A percentile compares a stretch with the other conserved stretches of the same genome.
Conservation (phyloP, 495 filamentous ascomycete genomes). For the Wilcoxina mikolae region DNA sequence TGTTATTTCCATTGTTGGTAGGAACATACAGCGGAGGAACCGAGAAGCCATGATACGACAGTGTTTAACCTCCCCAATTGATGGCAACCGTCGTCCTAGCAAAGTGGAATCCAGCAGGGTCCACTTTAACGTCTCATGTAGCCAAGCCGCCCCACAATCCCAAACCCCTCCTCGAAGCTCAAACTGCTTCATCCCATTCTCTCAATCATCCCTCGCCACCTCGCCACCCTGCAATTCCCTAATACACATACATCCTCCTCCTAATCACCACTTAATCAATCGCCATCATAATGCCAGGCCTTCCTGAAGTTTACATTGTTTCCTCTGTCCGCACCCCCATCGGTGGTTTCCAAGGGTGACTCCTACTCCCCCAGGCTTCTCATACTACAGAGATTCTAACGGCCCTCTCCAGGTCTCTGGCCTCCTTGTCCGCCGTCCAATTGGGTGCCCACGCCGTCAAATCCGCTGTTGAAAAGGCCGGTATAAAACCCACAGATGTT, state of each 20-base stretch:
- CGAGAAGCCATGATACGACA: too few relatives aligned
- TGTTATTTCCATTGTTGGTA: too few relatives aligned
- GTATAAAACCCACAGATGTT: constrained; percentile 70
- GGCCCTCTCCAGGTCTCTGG: constrained; percentile 49
- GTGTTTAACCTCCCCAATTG: too few relatives aligned
- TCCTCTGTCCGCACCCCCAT: constrained; percentile 79
- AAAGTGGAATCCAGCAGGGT: too few relatives aligned
- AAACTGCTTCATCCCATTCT: background rate
- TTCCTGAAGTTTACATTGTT: constrained; percentile 67
- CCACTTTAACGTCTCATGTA: too few relatives aligned
- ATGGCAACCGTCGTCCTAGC: too few relatives aligned
- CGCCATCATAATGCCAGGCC: constrained; percentile 11
- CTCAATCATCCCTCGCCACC: background rate
- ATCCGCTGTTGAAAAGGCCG: constrained; percentile 68
- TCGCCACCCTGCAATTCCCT: background rate
- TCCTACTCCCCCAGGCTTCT: constrained; percentile 6
- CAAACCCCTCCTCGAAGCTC: background rate
- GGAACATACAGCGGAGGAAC: too few relatives aligned
- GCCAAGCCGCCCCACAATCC: too few relatives aligned
- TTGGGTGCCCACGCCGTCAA: constrained; percentile 87
- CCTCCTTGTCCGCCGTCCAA: constrained; percentile 69
- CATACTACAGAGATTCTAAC: constrained; percentile 12
- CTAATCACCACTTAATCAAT: background rate
- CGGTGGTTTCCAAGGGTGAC: constrained; percentile 82
- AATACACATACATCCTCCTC: background rate